These are phyloP conservation scores for Pyrenophora teres DNA, from an alignment of 2,329 filamentous ascomycete genomes.

Conservation along the genomic window DNA sequence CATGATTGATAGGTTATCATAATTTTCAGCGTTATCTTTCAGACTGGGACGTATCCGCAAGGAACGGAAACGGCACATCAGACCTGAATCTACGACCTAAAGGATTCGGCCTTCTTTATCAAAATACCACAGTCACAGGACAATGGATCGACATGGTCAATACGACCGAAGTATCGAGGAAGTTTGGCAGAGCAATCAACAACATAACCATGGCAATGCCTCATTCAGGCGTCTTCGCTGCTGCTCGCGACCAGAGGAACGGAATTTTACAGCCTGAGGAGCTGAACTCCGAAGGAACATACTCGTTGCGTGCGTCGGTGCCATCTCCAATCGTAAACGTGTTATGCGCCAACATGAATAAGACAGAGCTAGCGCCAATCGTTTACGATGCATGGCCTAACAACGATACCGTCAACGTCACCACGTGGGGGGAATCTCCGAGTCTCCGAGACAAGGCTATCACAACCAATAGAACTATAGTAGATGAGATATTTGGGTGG, in stretches of 20 bases:
- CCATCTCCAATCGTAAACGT: constrained; percentile 74
- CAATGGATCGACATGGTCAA: constrained; percentile 70
- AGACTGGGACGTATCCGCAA: constrained; percentile 59
- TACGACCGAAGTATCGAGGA: constrained; percentile 56
- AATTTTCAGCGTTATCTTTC: constrained; percentile 66
- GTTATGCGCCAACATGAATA: constrained; percentile 69
- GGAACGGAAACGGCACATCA: constrained; percentile 51
- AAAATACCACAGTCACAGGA: constrained; percentile 72
- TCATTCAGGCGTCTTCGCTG: constrained; percentile 69
- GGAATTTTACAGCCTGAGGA: constrained; percentile 69
- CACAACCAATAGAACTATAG: constrained; percentile 51
- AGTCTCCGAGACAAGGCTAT: constrained; percentile 27
- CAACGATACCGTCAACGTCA: constrained; percentile 32
- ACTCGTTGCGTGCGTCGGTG: constrained; percentile 69
- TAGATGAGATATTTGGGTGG: constrained; percentile 75
- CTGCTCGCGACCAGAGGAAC: constrained; percentile 66
- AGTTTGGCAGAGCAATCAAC: constrained; percentile 66
- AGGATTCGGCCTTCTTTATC: constrained; percentile 67
- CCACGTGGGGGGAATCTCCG: constrained; percentile 24
- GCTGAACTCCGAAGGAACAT: constrained; percentile 68
- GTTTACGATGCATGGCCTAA: constrained; percentile 66
- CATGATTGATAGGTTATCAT: constrained; percentile 54
- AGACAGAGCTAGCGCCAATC: constrained; percentile 64
- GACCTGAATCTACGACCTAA: constrained; percentile 58
- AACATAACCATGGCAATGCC: constrained; percentile 80